Base-by-base conservation (phyloP, 2,329 filamentous ascomycete genomes). In the Colletotrichum tamarilloi region DNA sequence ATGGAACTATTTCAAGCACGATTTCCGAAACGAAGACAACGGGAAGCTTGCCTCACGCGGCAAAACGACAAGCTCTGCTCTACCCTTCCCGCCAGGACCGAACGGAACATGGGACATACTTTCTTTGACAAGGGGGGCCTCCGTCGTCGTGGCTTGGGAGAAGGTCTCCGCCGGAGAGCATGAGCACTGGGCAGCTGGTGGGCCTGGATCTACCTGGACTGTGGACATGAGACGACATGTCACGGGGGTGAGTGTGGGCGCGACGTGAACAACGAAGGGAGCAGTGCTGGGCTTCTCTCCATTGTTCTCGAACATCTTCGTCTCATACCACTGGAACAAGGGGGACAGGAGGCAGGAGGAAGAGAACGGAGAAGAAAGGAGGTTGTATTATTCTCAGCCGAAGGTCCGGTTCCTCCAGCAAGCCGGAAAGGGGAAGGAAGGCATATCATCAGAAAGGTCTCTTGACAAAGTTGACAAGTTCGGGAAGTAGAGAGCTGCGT, bases 181-280 rank as follows among this genome's bases (percentile, higher is more conserved):
- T 26, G 35, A 65, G 69, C 70, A 64, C 35, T 60, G 70, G 67
- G 66, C 67, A 73, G 67, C 16, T n/a, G 46, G 26, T 46, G 60
- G 67, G 46, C 70, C 55, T 28, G 53, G 22, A 56, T 73, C 59
- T 26, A 12, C 56, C 62, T 57, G 52, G 67, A 73, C 60, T 46
- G 56, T 57, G 52, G 70, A 73, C 60, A 73, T 73, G 56, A 73
- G 70, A 70, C 67, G 70, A 73, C 56, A 32, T 46, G 38, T 16
- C 58, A 42, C 42, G 58, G 52, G 26, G 63, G 22, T 49, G 35
- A 22, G 22, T 19, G 38, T 19, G 38, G 46, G 57, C 30, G 28
- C 26, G 32, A 28, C 19, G 38, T 26, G 42, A 55, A 30, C 30
- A 26, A 57, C 32, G 28, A 56, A 26, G 55, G 6, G 42, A 49